A percentile compares a stretch with the other conserved stretches of the same genome.
phyloP scores from a whole-genome alignment of 176 grass and related monocot genomes.

The Avena eriantha region DNA sequence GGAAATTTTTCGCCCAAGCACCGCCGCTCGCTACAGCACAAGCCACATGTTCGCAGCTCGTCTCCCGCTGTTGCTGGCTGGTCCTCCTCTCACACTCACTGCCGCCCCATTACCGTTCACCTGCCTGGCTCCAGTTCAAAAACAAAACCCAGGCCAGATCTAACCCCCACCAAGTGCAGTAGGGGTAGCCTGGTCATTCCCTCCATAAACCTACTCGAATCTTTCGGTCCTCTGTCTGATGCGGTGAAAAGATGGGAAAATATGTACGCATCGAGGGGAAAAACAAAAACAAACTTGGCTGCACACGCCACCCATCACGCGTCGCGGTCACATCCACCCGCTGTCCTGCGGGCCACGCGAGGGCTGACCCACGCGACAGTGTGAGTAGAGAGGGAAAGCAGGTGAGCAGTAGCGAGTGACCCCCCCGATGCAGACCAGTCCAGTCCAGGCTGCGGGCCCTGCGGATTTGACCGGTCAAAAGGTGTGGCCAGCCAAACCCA shows the following conservation, averaged over 20 bases:
- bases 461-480: slow-evolving; percentile 68
- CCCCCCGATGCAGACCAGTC: slow-evolving; percentile 23
- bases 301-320: not conserved
- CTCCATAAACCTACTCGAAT: slow-evolving; percentile 32
- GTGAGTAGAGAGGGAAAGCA: not conserved
- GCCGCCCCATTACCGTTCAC: slow-evolving; percentile 42
- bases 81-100: not conserved
- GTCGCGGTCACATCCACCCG: not conserved
- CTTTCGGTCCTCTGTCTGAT: slow-evolving; percentile 33
- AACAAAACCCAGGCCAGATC: slow-evolving; percentile 33
- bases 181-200: slow-evolving; percentile 40
- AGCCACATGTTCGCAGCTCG: not conserved
- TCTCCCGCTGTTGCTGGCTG: not conserved
- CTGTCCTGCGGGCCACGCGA: not conserved
- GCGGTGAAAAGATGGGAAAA: slow-evolving; percentile 38
- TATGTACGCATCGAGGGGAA: not conserved
- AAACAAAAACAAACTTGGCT: not conserved
- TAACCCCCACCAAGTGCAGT: not conserved
- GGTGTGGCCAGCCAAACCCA: slow-evolving; percentile 39
- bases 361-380: not conserved
- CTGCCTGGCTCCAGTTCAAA: slow-evolving; percentile 31
- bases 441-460: slow-evolving; percentile 36
- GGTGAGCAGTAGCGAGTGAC: not conserved
- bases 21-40: not conserved
- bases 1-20: not conserved